phyloP scores from a whole-genome alignment of 2,329 filamentous ascomycete species.

The Fusarium tupiense region DNA sequence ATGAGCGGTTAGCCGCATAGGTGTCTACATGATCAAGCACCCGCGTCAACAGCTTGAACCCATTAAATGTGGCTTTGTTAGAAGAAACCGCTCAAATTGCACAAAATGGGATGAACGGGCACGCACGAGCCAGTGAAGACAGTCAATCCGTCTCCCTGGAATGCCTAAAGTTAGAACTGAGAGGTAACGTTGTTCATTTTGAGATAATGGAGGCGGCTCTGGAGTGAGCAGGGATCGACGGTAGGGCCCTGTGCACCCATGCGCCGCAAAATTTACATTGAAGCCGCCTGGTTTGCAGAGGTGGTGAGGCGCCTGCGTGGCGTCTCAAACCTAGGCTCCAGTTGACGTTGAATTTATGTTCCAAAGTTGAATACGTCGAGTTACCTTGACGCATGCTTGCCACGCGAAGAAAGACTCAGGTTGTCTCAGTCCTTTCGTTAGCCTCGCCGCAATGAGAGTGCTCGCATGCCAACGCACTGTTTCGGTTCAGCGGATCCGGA shows the following conservation, averaged over 20 bases:
- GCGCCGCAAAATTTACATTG: conserved; percentile 8
- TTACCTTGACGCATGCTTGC: not conserved
- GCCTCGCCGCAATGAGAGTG: conserved; percentile 10
- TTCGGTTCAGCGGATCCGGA: conserved; percentile 4
- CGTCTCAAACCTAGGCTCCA: not conserved
- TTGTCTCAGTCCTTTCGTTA: conserved; percentile 13
- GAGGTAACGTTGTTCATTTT: conserved; percentile 16
- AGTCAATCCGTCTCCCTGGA: conserved; percentile 16
- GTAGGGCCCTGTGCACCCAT: conserved; percentile 19
- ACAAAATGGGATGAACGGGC: conserved; percentile 8
- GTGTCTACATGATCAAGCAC: not conserved
- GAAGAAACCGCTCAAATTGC: not conserved
- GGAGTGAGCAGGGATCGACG: conserved; percentile 20
- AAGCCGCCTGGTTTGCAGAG: not conserved
- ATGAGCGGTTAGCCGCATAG: not conserved
- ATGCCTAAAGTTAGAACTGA: conserved; percentile 32
- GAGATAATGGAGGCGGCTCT: not conserved
- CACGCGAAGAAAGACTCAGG: not conserved
- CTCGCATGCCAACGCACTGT: conserved; percentile 3
- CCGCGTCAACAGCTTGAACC: not conserved
- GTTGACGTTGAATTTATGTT: not conserved
- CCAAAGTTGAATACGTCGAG: not conserved
- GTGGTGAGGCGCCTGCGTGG: conserved; percentile 9
- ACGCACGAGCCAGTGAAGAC: conserved; percentile 33
- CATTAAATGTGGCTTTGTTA: not conserved